phyloP scores from a whole-genome alignment of 768 basidiomycete species.

The Calocybe indica region DNA sequence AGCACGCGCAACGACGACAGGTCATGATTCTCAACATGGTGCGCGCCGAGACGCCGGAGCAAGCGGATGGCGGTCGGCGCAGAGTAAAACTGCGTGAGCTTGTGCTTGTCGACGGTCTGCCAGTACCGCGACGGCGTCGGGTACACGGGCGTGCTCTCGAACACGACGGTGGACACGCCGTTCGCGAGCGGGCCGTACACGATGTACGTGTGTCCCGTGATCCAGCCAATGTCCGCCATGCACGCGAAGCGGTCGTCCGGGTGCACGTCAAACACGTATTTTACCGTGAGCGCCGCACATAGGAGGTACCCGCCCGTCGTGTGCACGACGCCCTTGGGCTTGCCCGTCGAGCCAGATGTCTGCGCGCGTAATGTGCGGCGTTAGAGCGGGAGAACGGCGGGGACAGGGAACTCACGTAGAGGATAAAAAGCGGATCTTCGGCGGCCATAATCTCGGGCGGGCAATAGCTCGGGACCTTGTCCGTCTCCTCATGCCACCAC shows the following conservation, averaged over 20 bases:
- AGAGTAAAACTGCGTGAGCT: conserved; percentile 94
- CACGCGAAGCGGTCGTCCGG: conserved; percentile 95
- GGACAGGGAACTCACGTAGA: conserved; percentile 65
- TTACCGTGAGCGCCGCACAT: conserved; percentile 85
- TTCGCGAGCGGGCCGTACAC: conserved; percentile 92
- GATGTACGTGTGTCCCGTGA: conserved; percentile 96
- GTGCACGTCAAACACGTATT: conserved; percentile 97
- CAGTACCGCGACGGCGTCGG: conserved; percentile 96
- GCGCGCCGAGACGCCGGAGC: conserved; percentile 70
- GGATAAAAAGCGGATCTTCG: conserved; percentile 98
- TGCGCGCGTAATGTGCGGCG: conserved; percentile 20
- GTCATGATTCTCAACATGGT: conserved; percentile 81
- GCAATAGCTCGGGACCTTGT: conserved; percentile 82
- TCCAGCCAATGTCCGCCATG: conserved; percentile 99
- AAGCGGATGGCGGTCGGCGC: conserved; percentile 94
- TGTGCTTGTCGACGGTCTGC: conserved; percentile 90
- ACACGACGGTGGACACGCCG: conserved; percentile 81
- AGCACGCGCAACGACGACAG: conserved; percentile 79
- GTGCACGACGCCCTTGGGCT: conserved; percentile 96
- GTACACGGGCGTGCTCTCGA: conserved; percentile 96
- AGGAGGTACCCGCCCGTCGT: conserved; percentile 89
- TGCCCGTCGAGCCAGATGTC: conserved; percentile 94
- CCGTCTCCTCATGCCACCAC: conserved; percentile 96
- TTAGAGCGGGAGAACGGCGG: neutral
- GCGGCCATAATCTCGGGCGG: conserved; percentile 80